These are phyloP conservation scores for Conoideocrella luteorostrata DNA, from an alignment of 2,329 filamentous ascomycete species.

Conservation along the genomic window DNA sequence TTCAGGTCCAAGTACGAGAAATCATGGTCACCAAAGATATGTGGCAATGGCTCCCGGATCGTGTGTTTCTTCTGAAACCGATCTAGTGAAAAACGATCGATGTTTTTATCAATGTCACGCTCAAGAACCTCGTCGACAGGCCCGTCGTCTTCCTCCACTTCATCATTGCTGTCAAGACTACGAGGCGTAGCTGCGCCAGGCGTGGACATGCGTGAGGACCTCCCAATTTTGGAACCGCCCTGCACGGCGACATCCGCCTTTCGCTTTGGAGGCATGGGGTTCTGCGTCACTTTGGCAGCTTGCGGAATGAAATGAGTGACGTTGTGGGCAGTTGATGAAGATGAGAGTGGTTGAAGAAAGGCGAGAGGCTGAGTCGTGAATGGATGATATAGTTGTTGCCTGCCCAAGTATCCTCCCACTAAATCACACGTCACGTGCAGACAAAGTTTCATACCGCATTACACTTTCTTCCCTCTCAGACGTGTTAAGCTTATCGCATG, in stretches of 20 bases:
- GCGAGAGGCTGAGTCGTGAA: neutral
- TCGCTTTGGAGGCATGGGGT: slow-evolving; percentile 61
- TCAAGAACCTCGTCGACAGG: slow-evolving; percentile 46
- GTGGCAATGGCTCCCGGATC: slow-evolving; percentile 37
- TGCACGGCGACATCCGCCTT: slow-evolving; percentile 51
- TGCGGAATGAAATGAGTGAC: neutral
- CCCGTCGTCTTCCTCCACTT: slow-evolving; percentile 41
- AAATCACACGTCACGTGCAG: too few relatives aligned
- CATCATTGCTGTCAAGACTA: slow-evolving; percentile 50
- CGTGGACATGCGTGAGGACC: slow-evolving; percentile 51
- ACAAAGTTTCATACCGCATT: too few relatives aligned
- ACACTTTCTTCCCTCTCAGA: too few relatives aligned
- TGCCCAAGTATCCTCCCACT: too few relatives aligned
- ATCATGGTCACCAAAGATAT: slow-evolving; percentile 52
- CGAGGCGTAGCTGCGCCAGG: slow-evolving; percentile 55
- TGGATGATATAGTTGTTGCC: neutral
- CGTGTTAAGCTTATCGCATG: too few relatives aligned
- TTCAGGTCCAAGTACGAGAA: slow-evolving; percentile 80
- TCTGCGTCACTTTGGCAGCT: slow-evolving; percentile 14
- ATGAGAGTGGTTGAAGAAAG: neutral
- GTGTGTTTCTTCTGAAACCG: slow-evolving; percentile 42
- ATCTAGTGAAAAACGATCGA: slow-evolving; percentile 53
- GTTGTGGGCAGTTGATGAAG: too few relatives aligned
- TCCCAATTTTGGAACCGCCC: slow-evolving; percentile 47
- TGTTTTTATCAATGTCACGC: slow-evolving; percentile 49